Conservation (phyloP, 331 rosid genomes). For the Acacia concinna region DNA sequence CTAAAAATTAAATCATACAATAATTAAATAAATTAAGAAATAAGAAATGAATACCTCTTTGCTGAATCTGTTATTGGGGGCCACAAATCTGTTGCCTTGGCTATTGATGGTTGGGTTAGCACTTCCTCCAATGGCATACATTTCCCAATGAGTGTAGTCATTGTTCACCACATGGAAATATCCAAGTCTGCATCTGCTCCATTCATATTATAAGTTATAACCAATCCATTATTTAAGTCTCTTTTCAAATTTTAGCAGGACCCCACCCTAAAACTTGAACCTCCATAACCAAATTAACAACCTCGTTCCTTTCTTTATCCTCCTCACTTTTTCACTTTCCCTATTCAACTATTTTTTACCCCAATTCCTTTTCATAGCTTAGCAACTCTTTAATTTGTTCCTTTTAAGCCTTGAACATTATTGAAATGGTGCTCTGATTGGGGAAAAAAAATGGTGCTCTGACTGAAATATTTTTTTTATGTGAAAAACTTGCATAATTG, state of each 20-base stretch:
- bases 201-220: not conserved
- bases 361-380: not conserved
- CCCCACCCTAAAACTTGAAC: not conserved
- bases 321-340: not conserved
- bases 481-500: not conserved
- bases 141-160: conserved; percentile 98
- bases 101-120: conserved; percentile 91
- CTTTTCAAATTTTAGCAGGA: not conserved
- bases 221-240: not conserved
- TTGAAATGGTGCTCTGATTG: no score
- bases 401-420: not conserved
- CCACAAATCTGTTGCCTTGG: conserved; percentile 90
- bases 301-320: not conserved
- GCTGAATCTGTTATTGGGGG: conserved; percentile 74
- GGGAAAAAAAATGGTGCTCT: no score
- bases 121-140: conserved; percentile 98
- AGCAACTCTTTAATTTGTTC: not conserved
- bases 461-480: not conserved
- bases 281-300: not conserved
- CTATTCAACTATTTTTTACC: not conserved
- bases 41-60: conserved; percentile 73
- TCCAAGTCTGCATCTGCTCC: conserved; percentile 82
- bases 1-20: not conserved
- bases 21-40: no score
- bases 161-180: conserved; percentile 98